phyloP scores from a whole-genome alignment of 345 rosid genomes.

The Hirschfeldia incana region DNA sequence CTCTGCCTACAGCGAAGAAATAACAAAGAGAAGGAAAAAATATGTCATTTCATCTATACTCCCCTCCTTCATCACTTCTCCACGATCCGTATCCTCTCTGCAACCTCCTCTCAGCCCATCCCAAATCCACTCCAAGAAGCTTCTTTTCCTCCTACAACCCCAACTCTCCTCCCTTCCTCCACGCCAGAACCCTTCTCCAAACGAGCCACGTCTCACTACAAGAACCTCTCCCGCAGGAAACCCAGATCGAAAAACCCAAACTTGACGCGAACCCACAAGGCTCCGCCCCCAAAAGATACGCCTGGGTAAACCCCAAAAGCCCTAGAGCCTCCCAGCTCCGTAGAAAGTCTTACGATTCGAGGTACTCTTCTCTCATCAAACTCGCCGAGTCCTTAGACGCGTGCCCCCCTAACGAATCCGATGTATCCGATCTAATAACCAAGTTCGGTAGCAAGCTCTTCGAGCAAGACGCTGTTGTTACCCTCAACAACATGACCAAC shows the following conservation, averaged over 20 bases:
- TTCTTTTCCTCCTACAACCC: constrained; percentile 33
- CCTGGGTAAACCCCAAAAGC: constrained; percentile 88
- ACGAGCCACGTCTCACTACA: constrained; percentile 53
- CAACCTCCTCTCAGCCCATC: constrained; percentile 36
- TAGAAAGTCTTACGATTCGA: constrained; percentile 61
- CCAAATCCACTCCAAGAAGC: constrained; percentile 38
- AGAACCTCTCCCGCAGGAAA: constrained; percentile 41
- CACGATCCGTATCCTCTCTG: constrained; percentile 45
- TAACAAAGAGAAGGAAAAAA: not conserved
- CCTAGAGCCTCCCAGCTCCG: constrained; percentile 71
- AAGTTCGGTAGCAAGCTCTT: constrained; percentile 52
- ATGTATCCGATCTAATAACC: constrained; percentile 46
- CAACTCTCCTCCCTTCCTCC: constrained; percentile 31
- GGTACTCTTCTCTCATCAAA: constrained; percentile 69
- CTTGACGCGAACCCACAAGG: constrained; percentile 34
- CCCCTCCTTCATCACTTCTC: constrained; percentile 55
- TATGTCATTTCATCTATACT: constrained; percentile 59
- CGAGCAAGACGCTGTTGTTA: constrained; percentile 80
- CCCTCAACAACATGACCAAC: constrained; percentile 81
- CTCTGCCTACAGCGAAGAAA: constrained; percentile 1
- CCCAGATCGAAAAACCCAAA: constrained; percentile 18
- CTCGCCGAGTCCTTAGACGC: constrained; percentile 61
- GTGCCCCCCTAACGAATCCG: constrained; percentile 44
- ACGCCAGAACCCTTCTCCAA: constrained; percentile 42
- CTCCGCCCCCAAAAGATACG: constrained; percentile 45